A percentile compares a stretch with the other conserved stretches of the same genome.
phyloP scores from a whole-genome alignment of 768 basidiomycete species.

The Sarcodon aspratus region DNA sequence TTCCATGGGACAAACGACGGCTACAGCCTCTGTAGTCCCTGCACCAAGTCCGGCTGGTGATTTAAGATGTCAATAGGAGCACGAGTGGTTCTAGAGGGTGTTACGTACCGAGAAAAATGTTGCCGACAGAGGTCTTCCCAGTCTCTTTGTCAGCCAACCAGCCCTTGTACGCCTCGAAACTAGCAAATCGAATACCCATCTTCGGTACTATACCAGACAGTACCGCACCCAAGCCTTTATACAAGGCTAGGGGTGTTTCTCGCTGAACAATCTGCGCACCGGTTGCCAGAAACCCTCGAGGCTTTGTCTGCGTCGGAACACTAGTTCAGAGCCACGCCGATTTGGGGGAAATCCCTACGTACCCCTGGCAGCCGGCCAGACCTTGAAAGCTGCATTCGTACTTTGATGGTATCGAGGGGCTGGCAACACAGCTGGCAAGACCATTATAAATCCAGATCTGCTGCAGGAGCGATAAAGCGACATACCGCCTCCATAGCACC shows the following conservation, averaged over 20 bases:
- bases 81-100: not conserved
- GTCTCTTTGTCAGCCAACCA: conserved; percentile 67
- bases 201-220: conserved; percentile 96
- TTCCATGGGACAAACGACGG: conserved; percentile 97
- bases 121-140: conserved; percentile 68
- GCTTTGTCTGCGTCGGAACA: conserved; percentile 53
- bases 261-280: conserved; percentile 78
- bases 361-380: conserved; percentile 77
- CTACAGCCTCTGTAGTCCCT: conserved; percentile 89
- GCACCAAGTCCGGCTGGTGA: conserved; percentile 81
- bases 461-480: conserved; percentile 1
- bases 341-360: conserved; percentile 22
- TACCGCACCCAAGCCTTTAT: conserved; percentile 97
- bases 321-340: not conserved
- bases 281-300: conserved; percentile 87
- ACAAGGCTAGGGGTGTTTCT: conserved; percentile 91
- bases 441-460: not conserved
- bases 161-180: conserved; percentile 91
- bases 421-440: conserved; percentile 61
- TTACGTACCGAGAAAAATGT: conserved; percentile 75
- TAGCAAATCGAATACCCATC: conserved; percentile 98
- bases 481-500: conserved; percentile 88
- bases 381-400: conserved; percentile 97
- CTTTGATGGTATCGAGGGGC: conserved; percentile 97
- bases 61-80: not conserved